Percentiles rank a stretch among this genome's conserved stretches.
These are phyloP conservation scores for Trametes gibbosa DNA, from an alignment of 768 basidiomycete genomes.

Conservation along the genomic window DNA sequence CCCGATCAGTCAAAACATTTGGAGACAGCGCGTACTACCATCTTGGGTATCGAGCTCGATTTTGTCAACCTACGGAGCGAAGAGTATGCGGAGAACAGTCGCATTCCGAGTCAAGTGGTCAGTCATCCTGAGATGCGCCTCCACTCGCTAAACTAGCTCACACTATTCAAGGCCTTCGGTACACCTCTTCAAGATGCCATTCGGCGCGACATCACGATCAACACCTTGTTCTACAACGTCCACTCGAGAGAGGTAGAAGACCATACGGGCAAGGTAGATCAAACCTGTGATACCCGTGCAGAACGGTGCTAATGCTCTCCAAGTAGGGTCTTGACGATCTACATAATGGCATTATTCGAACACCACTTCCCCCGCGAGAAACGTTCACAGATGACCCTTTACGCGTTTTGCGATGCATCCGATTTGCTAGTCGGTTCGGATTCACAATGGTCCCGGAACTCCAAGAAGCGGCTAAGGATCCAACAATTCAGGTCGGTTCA, in stretches of 20 bases:
- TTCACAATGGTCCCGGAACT: constrained; percentile 75
- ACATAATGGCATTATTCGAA: constrained; percentile 73
- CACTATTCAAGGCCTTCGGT: constrained; percentile 67
- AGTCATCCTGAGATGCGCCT: constrained; percentile 25
- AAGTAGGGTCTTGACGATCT: constrained; percentile 83
- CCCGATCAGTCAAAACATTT: constrained; percentile 98
- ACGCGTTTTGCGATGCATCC: constrained; percentile 83
- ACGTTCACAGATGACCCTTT: constrained; percentile 96
- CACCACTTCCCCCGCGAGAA: constrained; percentile 80
- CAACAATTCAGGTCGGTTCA: constrained; percentile 54
- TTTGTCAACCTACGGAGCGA: constrained; percentile 93
- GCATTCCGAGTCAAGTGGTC: constrained; percentile 88
- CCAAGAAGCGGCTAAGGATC: constrained; percentile 56
- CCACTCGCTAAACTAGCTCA: neutral
- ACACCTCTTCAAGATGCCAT: constrained; percentile 90
- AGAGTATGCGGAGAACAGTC: constrained; percentile 81
- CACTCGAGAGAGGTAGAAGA: constrained; percentile 87
- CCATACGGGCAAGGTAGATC: constrained; percentile 66
- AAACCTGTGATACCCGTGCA: neutral
- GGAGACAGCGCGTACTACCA: constrained; percentile 85
- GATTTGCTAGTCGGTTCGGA: constrained; percentile 90
- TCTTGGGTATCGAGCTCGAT: constrained; percentile 83
- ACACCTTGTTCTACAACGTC: constrained; percentile 94
- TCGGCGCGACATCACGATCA: constrained; percentile 92
- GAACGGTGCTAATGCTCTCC: constrained; percentile 3